Evolutionary conservation across 148 eudicot species (phyloP).

Genomic region (Camellia japonica): DNA sequence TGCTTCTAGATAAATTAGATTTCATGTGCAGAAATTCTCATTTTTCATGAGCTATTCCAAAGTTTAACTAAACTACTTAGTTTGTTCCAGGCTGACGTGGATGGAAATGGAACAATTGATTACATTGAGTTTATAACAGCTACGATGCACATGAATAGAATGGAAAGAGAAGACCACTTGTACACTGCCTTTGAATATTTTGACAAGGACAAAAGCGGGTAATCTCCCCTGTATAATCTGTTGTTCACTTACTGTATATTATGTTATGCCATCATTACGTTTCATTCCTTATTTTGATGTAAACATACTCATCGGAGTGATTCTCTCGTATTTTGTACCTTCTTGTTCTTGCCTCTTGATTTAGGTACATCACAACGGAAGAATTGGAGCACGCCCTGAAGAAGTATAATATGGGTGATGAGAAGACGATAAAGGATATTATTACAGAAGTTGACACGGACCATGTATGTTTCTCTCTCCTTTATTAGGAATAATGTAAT

Average conservation of each 20-base stretch:
- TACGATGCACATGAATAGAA: slow-evolving; percentile 90
- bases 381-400: slow-evolving; percentile 83
- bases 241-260: neutral
- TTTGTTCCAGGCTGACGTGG: slow-evolving; percentile 82
- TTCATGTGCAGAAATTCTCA: neutral
- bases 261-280: too few relatives aligned
- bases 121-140: slow-evolving; percentile 93
- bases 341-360: slow-evolving; percentile 12
- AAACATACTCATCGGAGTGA: neutral
- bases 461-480: slow-evolving; percentile 44
- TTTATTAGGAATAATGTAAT: neutral
- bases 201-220: slow-evolving; percentile 96
- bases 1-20: neutral
- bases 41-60: neutral
- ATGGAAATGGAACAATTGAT: slow-evolving; percentile 91
- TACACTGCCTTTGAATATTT: slow-evolving; percentile 85
- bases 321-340: neutral
- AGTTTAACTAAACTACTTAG: neutral
- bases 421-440: slow-evolving; percentile 80
- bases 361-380: slow-evolving; percentile 82
- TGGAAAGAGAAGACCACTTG: slow-evolving; percentile 86
- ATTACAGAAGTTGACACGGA: slow-evolving; percentile 97
- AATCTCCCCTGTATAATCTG: slow-evolving; percentile 17
- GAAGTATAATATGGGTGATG: slow-evolving; percentile 93
- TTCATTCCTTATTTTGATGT: neutral